phyloP scores from a whole-genome alignment of 2,329 filamentous ascomycete species.

The Saccharata proteae region DNA sequence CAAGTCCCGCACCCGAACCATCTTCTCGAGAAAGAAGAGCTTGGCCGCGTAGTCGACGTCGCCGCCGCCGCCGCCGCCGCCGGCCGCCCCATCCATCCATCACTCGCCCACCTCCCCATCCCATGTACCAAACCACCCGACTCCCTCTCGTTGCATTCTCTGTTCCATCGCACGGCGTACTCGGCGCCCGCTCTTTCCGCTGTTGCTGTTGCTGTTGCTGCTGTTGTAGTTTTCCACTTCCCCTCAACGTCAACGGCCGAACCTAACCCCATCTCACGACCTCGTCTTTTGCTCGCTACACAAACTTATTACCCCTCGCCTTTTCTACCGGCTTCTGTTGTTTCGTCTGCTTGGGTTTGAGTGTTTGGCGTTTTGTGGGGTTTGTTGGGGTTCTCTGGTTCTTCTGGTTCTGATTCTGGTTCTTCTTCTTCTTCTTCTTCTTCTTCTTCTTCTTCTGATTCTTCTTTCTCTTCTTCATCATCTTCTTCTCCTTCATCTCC shows the following conservation, averaged over 20 bases:
- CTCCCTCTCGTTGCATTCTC: too few species aligned
- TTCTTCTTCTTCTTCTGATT: too few species aligned
- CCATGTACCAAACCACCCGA: too few species aligned
- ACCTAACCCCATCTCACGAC: too few species aligned
- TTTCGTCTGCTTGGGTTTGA: constrained; percentile 2
- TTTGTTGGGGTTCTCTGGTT: neutral
- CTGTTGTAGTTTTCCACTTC: neutral
- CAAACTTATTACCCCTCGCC: neutral
- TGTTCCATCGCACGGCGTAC: too few species aligned
- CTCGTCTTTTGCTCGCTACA: too few species aligned
- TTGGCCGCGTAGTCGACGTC: constrained; percentile 11
- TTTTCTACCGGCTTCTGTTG: neutral
- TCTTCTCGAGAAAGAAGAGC: constrained; percentile 54
- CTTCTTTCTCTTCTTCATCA: neutral
- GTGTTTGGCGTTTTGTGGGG: neutral
- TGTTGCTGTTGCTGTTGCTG: neutral
- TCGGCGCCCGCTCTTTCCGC: too few species aligned
- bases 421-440: neutral
- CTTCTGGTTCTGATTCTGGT: neutral
- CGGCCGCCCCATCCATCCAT: constrained; percentile 14
- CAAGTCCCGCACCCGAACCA: constrained; percentile 62
- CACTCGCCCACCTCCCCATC: too few species aligned
- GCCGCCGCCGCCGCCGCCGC: constrained; percentile 13
- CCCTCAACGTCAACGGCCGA: too few species aligned
- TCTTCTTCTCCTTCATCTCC: neutral